phyloP scores from a whole-genome alignment of 2,329 filamentous ascomycete genomes.

The Biscogniauxia mediterranea region DNA sequence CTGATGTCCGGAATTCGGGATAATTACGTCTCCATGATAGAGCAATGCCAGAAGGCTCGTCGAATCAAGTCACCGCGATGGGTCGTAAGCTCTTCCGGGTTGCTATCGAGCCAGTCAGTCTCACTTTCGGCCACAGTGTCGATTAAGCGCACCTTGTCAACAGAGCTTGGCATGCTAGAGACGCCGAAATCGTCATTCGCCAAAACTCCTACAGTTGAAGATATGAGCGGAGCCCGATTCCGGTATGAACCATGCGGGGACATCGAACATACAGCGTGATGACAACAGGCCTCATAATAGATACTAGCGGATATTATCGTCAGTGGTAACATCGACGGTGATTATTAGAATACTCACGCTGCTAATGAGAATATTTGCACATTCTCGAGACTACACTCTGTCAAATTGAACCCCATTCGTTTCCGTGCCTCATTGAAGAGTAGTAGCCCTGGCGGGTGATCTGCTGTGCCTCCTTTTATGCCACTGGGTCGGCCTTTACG shows the following conservation, averaged over 20 bases:
- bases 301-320: constrained; percentile 36
- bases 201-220: constrained; percentile 52
- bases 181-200: constrained; percentile 55
- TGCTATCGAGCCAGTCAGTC: constrained; percentile 26
- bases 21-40: constrained; percentile 51
- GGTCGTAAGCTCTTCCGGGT: constrained; percentile 45
- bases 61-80: constrained; percentile 51
- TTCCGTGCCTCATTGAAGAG: constrained; percentile 63
- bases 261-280: constrained; percentile 42
- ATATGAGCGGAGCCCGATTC: neutral
- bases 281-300: constrained; percentile 53
- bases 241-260: neutral
- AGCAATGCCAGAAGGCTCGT: constrained; percentile 57
- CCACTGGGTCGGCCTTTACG: constrained; percentile 48
- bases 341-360: constrained; percentile 40
- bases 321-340: constrained; percentile 1
- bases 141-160: constrained; percentile 46
- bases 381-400: constrained; percentile 56
- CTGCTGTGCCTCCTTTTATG: constrained; percentile 48
- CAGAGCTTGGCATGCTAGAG: constrained; percentile 55
- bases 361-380: constrained; percentile 57
- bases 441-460: constrained; percentile 53
- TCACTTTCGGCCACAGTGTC: neutral
- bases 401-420: constrained; percentile 56
- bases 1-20: neutral